Percentiles rank a stretch among this genome's conserved stretches.
phyloP scores from a whole-genome alignment of 2,329 filamentous ascomycete genomes.

The Fusarium denticulatum region DNA sequence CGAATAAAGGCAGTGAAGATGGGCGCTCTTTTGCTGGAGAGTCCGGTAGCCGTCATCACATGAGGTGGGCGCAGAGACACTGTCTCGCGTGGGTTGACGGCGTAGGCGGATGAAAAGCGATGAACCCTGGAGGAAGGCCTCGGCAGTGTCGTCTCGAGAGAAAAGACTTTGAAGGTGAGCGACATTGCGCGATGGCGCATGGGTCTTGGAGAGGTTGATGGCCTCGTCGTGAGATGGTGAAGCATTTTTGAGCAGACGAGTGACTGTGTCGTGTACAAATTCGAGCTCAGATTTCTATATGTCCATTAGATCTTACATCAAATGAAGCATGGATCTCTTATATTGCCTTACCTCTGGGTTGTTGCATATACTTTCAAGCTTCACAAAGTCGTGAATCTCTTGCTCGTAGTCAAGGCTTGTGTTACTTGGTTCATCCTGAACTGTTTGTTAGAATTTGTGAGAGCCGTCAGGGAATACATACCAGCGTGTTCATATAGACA shows the following conservation, averaged over 20 bases:
- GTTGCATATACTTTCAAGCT: constrained; percentile 56
- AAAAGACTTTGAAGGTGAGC: constrained; percentile 58
- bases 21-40: constrained; percentile 72
- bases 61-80: constrained; percentile 8
- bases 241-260: constrained; percentile 57
- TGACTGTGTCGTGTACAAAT: constrained; percentile 60
- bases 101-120: constrained; percentile 69
- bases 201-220: constrained; percentile 47
- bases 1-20: constrained; percentile 75
- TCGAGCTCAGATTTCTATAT: constrained; percentile 55
- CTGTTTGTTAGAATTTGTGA: background rate
- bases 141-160: constrained; percentile 59
- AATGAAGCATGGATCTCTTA: background rate
- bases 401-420: constrained; percentile 54
- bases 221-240: constrained; percentile 47
- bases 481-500: constrained; percentile 68
- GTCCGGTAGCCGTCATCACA: constrained; percentile 9
- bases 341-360: constrained; percentile 35
- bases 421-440: constrained; percentile 48
- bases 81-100: constrained; percentile 46
- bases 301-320: background rate
- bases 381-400: constrained; percentile 56
- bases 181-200: constrained; percentile 59
- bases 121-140: constrained; percentile 71
- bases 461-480: constrained; percentile 47